phyloP scores from a whole-genome alignment of 2,329 filamentous ascomycete species.

The Fusarium hostae region DNA sequence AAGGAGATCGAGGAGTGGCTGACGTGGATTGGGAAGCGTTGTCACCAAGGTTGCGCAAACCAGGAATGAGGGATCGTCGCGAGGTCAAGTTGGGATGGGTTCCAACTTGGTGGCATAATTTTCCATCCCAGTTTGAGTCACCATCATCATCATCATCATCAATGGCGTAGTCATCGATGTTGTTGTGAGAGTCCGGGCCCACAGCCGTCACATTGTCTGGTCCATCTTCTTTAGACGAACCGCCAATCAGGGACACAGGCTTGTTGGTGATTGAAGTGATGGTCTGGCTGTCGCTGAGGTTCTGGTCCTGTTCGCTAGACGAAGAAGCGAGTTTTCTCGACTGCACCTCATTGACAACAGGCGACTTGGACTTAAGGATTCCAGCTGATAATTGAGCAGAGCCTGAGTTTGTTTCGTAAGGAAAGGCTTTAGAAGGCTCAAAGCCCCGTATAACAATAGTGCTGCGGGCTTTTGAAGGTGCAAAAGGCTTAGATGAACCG shows the following conservation, averaged over 20 bases:
- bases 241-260: slow-evolving; percentile 64
- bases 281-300: slow-evolving; percentile 56
- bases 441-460: too few relatives aligned
- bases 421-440: too few relatives aligned
- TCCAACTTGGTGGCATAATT: slow-evolving; percentile 89
- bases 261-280: slow-evolving; percentile 47
- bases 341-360: too few relatives aligned
- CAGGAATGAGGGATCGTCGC: slow-evolving; percentile 86
- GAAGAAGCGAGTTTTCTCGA: too few relatives aligned
- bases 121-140: too few relatives aligned
- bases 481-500: too few relatives aligned
- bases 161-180: slow-evolving; percentile 85
- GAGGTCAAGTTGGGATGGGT: slow-evolving; percentile 87
- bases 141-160: slow-evolving; percentile 78
- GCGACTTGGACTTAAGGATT: too few relatives aligned
- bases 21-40: slow-evolving; percentile 74
- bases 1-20: slow-evolving; percentile 72
- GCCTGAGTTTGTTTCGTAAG: too few relatives aligned
- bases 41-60: slow-evolving; percentile 77
- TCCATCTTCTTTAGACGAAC: slow-evolving; percentile 79
- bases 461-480: too few relatives aligned
- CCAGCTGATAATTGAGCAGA: too few relatives aligned
- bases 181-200: slow-evolving; percentile 72
- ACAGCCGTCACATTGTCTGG: slow-evolving; percentile 68
- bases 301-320: slow-evolving; percentile 61